These are phyloP conservation scores for Pythium aristosporum DNA, from an alignment of 352 stramenopile species.

Conservation along the genomic window DNA sequence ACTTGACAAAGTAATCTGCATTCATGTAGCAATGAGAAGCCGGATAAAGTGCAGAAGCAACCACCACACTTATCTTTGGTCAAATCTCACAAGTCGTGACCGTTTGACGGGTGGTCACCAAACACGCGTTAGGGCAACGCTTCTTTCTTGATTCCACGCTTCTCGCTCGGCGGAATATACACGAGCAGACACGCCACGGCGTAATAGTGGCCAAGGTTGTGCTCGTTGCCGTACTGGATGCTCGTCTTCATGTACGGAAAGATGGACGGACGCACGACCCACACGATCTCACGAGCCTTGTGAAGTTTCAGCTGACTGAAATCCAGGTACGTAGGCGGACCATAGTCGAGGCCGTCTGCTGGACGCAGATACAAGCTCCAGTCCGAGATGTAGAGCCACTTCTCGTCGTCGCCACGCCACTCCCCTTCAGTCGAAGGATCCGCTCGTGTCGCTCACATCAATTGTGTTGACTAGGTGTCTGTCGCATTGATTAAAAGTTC, in stretches of 20 bases:
- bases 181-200: conserved; percentile 17
- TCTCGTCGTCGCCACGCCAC: conserved; percentile 3
- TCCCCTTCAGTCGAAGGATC: too few species aligned
- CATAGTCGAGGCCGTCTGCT: neutral
- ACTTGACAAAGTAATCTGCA: too few species aligned
- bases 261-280: conserved; percentile 7
- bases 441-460: too few species aligned
- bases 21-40: too few species aligned
- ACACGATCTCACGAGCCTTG: conserved; percentile 9
- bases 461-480: too few species aligned
- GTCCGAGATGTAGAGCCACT: neutral
- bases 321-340: neutral
- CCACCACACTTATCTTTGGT: too few species aligned
- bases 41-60: too few species aligned
- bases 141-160: neutral
- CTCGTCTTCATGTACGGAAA: conserved; percentile 19
- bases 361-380: neutral
- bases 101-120: neutral
- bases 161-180: conserved; percentile 9
- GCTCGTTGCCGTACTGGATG: conserved; percentile 17
- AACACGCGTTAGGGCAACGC: neutral
- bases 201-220: conserved; percentile 15
- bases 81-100: neutral
- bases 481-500: too few species aligned
- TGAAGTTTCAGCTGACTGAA: neutral